phyloP scores from a whole-genome alignment of 352 stramenopile genomes.

The Globisporangium solare region DNA sequence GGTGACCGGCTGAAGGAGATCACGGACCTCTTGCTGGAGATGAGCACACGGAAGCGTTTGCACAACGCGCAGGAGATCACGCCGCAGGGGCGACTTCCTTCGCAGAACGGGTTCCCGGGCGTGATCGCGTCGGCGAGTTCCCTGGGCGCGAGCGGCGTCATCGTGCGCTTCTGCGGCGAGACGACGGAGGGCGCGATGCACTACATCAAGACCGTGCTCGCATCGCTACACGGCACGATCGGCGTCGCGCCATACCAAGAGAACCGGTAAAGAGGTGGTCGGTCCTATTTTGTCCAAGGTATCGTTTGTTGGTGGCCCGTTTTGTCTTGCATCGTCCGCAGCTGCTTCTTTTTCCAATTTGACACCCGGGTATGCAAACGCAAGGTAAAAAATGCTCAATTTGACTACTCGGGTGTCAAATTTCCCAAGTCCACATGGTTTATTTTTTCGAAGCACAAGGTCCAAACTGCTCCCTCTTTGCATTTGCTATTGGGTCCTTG shows the following conservation, averaged over 20 bases:
- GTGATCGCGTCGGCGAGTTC: slow-evolving; percentile 76
- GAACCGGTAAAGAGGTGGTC: slow-evolving; percentile 50
- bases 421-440: too few species aligned
- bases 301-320: neutral
- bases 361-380: neutral
- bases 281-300: neutral
- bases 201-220: slow-evolving; percentile 58
- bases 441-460: too few species aligned
- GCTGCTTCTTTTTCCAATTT: neutral
- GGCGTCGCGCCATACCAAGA: slow-evolving; percentile 71
- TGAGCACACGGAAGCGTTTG: slow-evolving; percentile 73
- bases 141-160: slow-evolving; percentile 49
- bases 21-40: slow-evolving; percentile 45
- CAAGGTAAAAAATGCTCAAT: too few species aligned
- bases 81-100: slow-evolving; percentile 54
- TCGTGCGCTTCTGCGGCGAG: slow-evolving; percentile 65
- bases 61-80: slow-evolving; percentile 66
- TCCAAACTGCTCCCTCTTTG: too few species aligned
- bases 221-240: slow-evolving; percentile 45
- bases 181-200: slow-evolving; percentile 57
- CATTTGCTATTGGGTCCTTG: too few species aligned
- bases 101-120: slow-evolving; percentile 34
- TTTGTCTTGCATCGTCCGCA: neutral
- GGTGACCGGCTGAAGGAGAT: slow-evolving; percentile 52
- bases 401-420: too few species aligned